Evolutionary conservation across 192 early-diverging fungal species (phyloP).

Genomic region (Phlyctochytrium bullatum): DNA sequence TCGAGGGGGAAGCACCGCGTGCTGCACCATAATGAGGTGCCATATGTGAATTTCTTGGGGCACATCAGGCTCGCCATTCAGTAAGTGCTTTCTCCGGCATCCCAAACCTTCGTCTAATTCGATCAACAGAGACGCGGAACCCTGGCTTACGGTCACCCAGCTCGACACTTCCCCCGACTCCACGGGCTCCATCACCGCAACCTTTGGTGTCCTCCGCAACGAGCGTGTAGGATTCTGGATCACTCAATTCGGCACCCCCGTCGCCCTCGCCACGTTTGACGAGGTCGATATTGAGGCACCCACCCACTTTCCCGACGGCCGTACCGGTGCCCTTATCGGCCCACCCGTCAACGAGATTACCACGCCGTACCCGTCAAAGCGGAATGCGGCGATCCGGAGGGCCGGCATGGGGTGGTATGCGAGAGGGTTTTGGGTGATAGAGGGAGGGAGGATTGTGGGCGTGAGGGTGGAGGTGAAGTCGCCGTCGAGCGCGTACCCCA

Average conservation of each 20-base stretch:
- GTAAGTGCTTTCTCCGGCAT: not conserved
- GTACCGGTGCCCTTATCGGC: not conserved
- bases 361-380: not conserved
- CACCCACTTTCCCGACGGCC: not conserved
- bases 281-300: not conserved
- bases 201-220: not conserved
- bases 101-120: no score
- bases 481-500: not conserved
- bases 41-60: not conserved
- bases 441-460: not conserved
- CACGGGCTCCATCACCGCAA: not conserved
- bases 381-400: not conserved
- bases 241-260: not conserved
- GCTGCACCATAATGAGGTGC: not conserved
- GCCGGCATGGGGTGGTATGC: not conserved
- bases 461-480: not conserved
- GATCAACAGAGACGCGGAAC: not conserved
- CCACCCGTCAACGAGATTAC: not conserved
- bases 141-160: not conserved
- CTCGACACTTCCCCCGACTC: not conserved
- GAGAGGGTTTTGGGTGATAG: not conserved
- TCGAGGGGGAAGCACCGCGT: not conserved
- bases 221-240: not conserved
- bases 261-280: not conserved
- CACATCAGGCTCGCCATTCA: not conserved